Evolutionary conservation across 1,284 basidiomycete species (phyloP).

Genomic region (Puccinia coronata): DNA sequence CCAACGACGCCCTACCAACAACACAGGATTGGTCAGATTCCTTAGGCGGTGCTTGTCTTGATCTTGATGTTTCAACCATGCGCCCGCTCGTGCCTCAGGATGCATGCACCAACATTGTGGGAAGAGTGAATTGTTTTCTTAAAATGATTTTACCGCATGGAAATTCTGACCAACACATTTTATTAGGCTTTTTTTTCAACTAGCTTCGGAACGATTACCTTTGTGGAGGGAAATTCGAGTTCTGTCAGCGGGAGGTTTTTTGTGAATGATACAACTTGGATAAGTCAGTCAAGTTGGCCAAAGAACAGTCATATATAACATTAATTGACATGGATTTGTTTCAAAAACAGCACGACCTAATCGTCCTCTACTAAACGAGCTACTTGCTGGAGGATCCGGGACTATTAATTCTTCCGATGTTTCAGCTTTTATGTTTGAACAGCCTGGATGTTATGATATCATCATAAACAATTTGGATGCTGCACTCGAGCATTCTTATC

Average conservation of each 20-base stretch:
- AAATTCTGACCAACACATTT: neutral
- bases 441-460: conserved; percentile 39
- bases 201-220: conserved; percentile 18
- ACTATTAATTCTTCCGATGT: conserved; percentile 29
- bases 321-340: neutral
- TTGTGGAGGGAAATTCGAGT: conserved; percentile 9
- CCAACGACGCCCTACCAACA: neutral
- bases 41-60: conserved; percentile 32
- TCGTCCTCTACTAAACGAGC: conserved; percentile 30
- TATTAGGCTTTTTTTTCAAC: conserved; percentile 22
- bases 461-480: conserved; percentile 59
- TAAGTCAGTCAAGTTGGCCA: conserved; percentile 14
- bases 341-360: conserved; percentile 24
- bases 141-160: conserved; percentile 18
- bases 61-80: conserved; percentile 31
- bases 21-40: conserved; percentile 41
- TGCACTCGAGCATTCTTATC: conserved; percentile 58
- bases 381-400: conserved; percentile 29
- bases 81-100: conserved; percentile 21
- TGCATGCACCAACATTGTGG: conserved; percentile 27
- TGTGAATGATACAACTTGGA: conserved; percentile 39
- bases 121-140: conserved; percentile 4
- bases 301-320: neutral
- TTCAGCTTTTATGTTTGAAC: conserved; percentile 35
- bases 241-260: conserved; percentile 29